A percentile compares a stretch with the other conserved stretches of the same genome.
phyloP scores from a whole-genome alignment of 352 stramenopile species.

The Pythium plurisporium region DNA sequence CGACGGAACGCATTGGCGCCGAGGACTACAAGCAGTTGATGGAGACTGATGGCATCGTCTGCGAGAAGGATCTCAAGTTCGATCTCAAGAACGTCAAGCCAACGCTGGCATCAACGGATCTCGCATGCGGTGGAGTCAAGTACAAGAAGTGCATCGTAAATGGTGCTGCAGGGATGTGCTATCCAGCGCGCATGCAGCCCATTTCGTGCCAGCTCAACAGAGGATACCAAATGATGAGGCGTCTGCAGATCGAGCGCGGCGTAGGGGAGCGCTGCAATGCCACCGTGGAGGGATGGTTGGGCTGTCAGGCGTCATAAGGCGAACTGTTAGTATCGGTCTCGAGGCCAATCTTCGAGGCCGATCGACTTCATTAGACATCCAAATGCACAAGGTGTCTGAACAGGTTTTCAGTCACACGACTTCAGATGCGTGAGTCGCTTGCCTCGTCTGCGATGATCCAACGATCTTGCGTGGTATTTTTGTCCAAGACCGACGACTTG shows the following conservation, averaged over 20 bases:
- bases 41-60: not conserved
- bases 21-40: not conserved
- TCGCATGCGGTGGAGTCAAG: slow-evolving; percentile 8
- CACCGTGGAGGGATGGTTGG: slow-evolving; percentile 13
- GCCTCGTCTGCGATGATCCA: too few relatives aligned
- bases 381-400: too few relatives aligned
- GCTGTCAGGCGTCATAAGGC: not conserved
- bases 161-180: slow-evolving; percentile 13
- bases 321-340: too few relatives aligned
- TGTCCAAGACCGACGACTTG: too few relatives aligned
- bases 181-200: not conserved
- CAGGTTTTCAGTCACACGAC: too few relatives aligned
- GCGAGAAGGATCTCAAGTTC: not conserved
- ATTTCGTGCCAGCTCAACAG: not conserved
- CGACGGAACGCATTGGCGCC: not conserved
- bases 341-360: too few relatives aligned
- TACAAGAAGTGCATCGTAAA: slow-evolving; percentile 13
- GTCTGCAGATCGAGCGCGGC: slow-evolving; percentile 6
- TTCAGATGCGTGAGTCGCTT: too few relatives aligned
- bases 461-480: too few relatives aligned
- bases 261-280: slow-evolving; percentile 17
- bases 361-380: too few relatives aligned
- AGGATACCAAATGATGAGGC: not conserved
- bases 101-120: slow-evolving; percentile 3
- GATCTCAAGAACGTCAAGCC: slow-evolving; percentile 7